A percentile compares a stretch with the other conserved stretches of the same genome.
These are phyloP conservation scores for Sungouiozyma intestinalis DNA, from an alignment of 805 yeast species.

Conservation along the genomic window DNA sequence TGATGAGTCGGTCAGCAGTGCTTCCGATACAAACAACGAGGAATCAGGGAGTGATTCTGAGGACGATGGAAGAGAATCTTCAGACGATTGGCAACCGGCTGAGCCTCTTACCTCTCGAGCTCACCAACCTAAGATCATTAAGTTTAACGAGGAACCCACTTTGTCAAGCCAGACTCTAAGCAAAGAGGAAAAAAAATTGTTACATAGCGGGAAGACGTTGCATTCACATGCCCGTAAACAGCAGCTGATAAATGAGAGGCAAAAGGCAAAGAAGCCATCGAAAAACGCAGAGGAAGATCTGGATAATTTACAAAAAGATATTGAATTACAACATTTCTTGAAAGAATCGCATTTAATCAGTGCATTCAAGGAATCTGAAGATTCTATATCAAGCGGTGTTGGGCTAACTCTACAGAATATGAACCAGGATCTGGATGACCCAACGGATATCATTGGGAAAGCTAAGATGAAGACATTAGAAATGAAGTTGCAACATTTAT, in stretches of 20 bases:
- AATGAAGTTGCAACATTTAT: conserved; percentile 41
- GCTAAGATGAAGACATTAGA: conserved; percentile 57
- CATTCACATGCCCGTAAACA: conserved; percentile 26
- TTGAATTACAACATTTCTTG: conserved; percentile 60
- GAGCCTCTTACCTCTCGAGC: too few species aligned
- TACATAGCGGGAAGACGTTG: conserved; percentile 50
- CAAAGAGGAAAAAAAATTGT: conserved; percentile 40
- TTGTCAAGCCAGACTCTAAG: conserved; percentile 25
- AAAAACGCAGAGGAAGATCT: conserved; percentile 20
- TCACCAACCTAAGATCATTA: conserved; percentile 17
- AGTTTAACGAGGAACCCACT: conserved; percentile 16
- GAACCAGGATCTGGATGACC: conserved; percentile 23
- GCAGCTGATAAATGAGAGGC: conserved; percentile 19
- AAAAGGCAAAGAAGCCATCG: conserved; percentile 7
- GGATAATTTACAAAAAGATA: conserved; percentile 50
- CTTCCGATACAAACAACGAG: conserved; percentile 2
- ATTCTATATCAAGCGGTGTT: conserved; percentile 43
- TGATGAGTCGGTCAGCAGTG: not conserved
- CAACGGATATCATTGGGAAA: conserved; percentile 49
- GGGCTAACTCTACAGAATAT: conserved; percentile 54
- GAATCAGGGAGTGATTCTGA: conserved; percentile 6
- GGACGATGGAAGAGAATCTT: conserved; percentile 17
- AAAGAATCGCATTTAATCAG: conserved; percentile 59
- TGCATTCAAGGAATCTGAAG: conserved; percentile 24
- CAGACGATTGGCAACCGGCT: too few species aligned